phyloP scores from a whole-genome alignment of 2,329 filamentous ascomycete genomes.

The Alternaria metachromatica region DNA sequence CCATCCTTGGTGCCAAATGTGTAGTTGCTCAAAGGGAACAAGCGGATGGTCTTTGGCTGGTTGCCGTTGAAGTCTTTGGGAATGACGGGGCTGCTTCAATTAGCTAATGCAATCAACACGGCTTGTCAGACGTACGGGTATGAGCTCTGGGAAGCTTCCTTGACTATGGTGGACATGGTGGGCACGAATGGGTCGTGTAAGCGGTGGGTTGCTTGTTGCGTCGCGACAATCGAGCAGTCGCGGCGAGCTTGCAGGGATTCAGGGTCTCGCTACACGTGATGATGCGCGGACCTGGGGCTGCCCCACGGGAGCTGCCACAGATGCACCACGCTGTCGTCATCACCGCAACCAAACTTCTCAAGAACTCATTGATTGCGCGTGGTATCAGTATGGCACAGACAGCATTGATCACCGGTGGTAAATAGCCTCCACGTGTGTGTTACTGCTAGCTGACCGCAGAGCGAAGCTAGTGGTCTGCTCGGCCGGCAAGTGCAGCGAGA shows the following conservation, averaged over 20 bases:
- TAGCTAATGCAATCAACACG: not conserved
- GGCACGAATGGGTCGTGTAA: conserved; percentile 6
- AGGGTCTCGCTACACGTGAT: conserved; percentile 14
- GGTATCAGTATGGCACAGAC: conserved; percentile 52
- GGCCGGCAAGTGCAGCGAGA: conserved; percentile 77
- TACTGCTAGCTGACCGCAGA: conserved; percentile 17
- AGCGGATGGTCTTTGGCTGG: conserved; percentile 86
- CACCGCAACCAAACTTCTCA: not conserved
- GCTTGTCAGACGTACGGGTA: conserved; percentile 60
- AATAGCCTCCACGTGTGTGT: conserved; percentile 3
- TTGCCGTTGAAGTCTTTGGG: conserved; percentile 86
- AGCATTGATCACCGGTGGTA: conserved; percentile 77
- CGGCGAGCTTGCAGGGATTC: conserved; percentile 16
- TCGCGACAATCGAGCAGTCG: conserved; percentile 21
- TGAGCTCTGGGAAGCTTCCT: conserved; percentile 75
- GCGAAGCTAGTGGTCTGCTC: conserved; percentile 73
- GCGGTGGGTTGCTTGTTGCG: conserved; percentile 8
- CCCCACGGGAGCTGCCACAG: not conserved
- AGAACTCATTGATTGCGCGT: not conserved
- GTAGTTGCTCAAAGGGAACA: conserved; percentile 97
- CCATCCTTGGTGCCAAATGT: conserved; percentile 98
- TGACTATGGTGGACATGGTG: conserved; percentile 84
- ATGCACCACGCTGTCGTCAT: not conserved
- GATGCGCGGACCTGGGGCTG: not conserved
- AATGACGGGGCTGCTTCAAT: conserved; percentile 67